Base-by-base conservation (phyloP, 179 eudicot genomes). In the Camellia oleifera region DNA sequence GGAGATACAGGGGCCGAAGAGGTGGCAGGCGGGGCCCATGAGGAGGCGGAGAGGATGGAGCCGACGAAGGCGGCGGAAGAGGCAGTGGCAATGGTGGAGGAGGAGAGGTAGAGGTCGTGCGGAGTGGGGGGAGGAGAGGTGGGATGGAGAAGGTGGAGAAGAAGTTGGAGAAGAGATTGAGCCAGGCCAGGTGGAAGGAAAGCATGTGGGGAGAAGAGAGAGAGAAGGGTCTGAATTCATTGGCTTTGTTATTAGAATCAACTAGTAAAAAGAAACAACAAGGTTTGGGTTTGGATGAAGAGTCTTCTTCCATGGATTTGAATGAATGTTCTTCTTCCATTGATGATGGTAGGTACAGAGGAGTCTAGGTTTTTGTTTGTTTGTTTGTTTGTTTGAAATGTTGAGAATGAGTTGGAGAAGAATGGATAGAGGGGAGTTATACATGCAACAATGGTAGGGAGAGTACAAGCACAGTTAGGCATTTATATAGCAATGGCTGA, bases 101-200 rank as follows among this genome's bases (percentile, higher is more conserved):
- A n/a, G 80, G 91, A 46, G 79, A 90, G 91, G 50, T 62, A 5
- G 70, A 88, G 87, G 90, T 90, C 91, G 42, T 23, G 71, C 93
- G 87, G 85, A 90, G 87, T 85, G 83, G 61, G 56, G 90, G 75
- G 78, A 90, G 88, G 50, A 90, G 89, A 0, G 93, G 93, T 42
- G 93, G 91, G 88, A 87, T 85, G 56, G 93, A 82, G 88, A 90
- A 90, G 69, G 90, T 85, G 69, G 93, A 87, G 87, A 90, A 88
- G 89, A 81, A 90, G 86, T 83, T 77, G 52, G 90, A 81, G 85
- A 90, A 90, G 82, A 90, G 90, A 7, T 89, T 84, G 81, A 90
- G 82, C 91, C 91, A 90, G n/a, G 91, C 86, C n/a, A 90, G 80
- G 86, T 90, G 93, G 86, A 90, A 88, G 64, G 89, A 83, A 4